These are phyloP conservation scores for Suillus americanus DNA, from an alignment of 768 basidiomycete genomes.

Conservation along the genomic window DNA sequence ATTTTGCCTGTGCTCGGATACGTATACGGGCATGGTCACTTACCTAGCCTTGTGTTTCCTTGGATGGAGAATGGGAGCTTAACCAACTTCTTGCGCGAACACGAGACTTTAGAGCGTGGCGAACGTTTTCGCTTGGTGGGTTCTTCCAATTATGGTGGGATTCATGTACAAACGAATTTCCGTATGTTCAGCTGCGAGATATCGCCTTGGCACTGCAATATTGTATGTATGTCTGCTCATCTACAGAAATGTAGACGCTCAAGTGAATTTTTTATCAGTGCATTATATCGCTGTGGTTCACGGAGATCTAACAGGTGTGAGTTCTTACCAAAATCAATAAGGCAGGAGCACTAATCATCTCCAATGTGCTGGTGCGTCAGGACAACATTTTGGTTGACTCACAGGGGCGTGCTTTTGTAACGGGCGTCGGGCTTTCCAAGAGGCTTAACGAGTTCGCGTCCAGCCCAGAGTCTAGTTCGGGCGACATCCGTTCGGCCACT, in stretches of 20 bases:
- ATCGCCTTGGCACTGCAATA: slow-evolving; percentile 6
- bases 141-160: not conserved
- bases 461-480: not conserved
- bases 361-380: slow-evolving; percentile 7
- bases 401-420: slow-evolving; percentile 37
- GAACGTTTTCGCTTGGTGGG: not conserved
- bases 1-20: slow-evolving; percentile 31
- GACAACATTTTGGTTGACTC: slow-evolving; percentile 45
- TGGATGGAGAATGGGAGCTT: slow-evolving; percentile 32
- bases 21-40: slow-evolving; percentile 27
- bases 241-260: not conserved
- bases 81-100: slow-evolving; percentile 10
- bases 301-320: slow-evolving; percentile 6
- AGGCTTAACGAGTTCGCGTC: slow-evolving; percentile 14
- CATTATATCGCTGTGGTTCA: slow-evolving; percentile 7
- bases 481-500: slow-evolving; percentile 11
- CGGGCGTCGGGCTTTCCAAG: slow-evolving; percentile 45
- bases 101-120: not conserved
- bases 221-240: slow-evolving; percentile 3
- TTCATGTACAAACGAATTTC: not conserved
- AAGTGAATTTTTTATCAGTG: not conserved
- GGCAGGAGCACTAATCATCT: too few species aligned
- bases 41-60: slow-evolving; percentile 32
- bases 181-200: not conserved
- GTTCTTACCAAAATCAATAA: not conserved